Evolutionary conservation across 257 asterid species (phyloP).

Genomic region (Schizonepeta tenuifolia): DNA sequence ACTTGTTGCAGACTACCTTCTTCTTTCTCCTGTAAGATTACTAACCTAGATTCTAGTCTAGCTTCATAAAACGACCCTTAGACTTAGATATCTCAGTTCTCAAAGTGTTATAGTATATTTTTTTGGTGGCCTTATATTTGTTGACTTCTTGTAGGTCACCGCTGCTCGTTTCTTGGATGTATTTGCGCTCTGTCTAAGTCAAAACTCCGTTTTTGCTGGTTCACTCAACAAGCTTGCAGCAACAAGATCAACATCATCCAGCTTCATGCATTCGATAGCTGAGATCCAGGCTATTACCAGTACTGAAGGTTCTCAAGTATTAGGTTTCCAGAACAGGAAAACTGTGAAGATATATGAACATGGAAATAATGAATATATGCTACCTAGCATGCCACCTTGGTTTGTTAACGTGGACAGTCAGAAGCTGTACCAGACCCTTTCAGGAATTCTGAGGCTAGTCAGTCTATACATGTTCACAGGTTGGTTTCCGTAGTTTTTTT

Average conservation of each 20-base stretch:
- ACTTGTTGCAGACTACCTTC: constrained; percentile 69
- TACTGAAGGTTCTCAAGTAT: constrained; percentile 39
- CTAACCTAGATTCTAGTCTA: constrained; percentile 25
- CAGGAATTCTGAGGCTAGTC: constrained; percentile 82
- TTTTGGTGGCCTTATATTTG: constrained; percentile 13
- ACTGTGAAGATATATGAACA: constrained; percentile 39
- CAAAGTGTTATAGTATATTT: neutral
- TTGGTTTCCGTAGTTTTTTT: constrained; percentile 37
- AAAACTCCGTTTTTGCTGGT: constrained; percentile 82
- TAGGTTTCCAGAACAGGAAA: constrained; percentile 48
- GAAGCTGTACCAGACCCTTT: constrained; percentile 75
- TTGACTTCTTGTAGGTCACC: constrained; percentile 55
- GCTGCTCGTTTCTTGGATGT: constrained; percentile 87
- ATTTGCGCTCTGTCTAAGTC: constrained; percentile 86
- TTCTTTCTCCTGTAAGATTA: constrained; percentile 77
- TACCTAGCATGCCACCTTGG: constrained; percentile 98
- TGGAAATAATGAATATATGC: constrained; percentile 52
- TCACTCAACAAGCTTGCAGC: constrained; percentile 74
- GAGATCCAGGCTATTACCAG: constrained; percentile 66
- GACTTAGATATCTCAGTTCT: constrained; percentile 21
- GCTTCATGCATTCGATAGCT: constrained; percentile 80
- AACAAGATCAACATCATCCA: constrained; percentile 61
- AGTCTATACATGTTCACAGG: constrained; percentile 79
- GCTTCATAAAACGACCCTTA: constrained; percentile 9
- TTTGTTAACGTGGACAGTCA: constrained; percentile 67